phyloP scores from a whole-genome alignment of 2,329 filamentous ascomycete species.

The Ceratocystis diversiconidia region DNA sequence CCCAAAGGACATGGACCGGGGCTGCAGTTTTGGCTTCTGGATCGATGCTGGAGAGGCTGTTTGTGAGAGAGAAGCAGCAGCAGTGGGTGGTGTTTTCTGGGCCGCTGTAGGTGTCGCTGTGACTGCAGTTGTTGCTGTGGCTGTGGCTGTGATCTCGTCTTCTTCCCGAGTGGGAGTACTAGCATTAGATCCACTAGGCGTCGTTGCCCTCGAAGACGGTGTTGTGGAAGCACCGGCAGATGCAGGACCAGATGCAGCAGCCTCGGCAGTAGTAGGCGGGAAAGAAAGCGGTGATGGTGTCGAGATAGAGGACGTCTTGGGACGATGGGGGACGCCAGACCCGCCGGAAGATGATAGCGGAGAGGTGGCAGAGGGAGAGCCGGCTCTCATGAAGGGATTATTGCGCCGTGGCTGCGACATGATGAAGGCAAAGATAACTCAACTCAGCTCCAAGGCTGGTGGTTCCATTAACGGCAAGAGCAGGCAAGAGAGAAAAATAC shows the following conservation, averaged over 20 bases:
- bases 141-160: neutral
- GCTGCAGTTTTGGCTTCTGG: conserved; percentile 7
- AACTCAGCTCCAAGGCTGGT: neutral
- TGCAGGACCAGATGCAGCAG: neutral
- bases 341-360: conserved; percentile 25
- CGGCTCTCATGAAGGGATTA: conserved; percentile 62
- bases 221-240: neutral
- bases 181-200: neutral
- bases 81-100: neutral
- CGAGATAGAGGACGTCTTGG: conserved; percentile 62
- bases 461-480: neutral
- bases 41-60: neutral
- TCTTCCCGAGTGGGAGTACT: neutral
- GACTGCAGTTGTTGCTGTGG: no score
- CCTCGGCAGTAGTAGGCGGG: conserved; percentile 23
- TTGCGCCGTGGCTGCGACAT: conserved; percentile 51
- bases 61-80: neutral
- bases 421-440: neutral
- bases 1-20: conserved; percentile 16
- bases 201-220: neutral
- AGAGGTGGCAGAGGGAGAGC: conserved; percentile 35
- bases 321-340: conserved; percentile 35
- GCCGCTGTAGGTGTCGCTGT: neutral
- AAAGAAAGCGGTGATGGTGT: conserved; percentile 37
- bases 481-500: neutral